phyloP scores from a whole-genome alignment of 2,329 filamentous ascomycete species.

The Sclerotinia subarctica region DNA sequence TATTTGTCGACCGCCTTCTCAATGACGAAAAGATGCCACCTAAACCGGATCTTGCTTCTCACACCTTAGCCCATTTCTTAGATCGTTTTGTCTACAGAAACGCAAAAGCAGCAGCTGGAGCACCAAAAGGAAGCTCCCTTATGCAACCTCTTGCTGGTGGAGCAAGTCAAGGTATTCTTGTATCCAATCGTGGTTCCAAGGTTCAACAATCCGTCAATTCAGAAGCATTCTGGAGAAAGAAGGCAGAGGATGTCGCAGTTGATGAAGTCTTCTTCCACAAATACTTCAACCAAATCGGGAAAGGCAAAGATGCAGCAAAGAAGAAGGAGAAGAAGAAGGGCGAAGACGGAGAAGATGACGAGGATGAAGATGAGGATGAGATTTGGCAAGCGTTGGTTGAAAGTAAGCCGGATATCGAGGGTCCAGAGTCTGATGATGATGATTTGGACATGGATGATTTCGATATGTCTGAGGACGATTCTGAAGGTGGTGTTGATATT shows the following conservation, averaged over 20 bases:
- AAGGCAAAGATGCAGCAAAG: conserved; percentile 52
- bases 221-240: conserved; percentile 87
- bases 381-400: conserved; percentile 90
- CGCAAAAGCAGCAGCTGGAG: conserved; percentile 64
- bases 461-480: conserved; percentile 49
- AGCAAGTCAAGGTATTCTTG: conserved; percentile 57
- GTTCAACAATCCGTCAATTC: conserved; percentile 72
- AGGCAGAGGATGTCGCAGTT: conserved; percentile 77
- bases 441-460: conserved; percentile 50
- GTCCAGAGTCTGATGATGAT: conserved; percentile 53
- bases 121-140: conserved; percentile 77
- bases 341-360: conserved; percentile 47
- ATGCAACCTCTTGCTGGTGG: conserved; percentile 86
- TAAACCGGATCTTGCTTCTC: conserved; percentile 86
- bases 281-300: conserved; percentile 80
- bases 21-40: conserved; percentile 67
- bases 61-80: conserved; percentile 91
- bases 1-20: conserved; percentile 74
- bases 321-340: conserved; percentile 54
- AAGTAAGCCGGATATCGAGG: conserved; percentile 73
- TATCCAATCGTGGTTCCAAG: conserved; percentile 47
- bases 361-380: conserved; percentile 64
- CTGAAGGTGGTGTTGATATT: conserved; percentile 46
- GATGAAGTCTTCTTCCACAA: conserved; percentile 98
- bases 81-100: conserved; percentile 99